A percentile compares a stretch with the other conserved stretches of the same genome.
Evolutionary conservation across 2,329 filamentous ascomycete genomes (phyloP).

Genomic region (Ophiosphaerella korrae): DNA sequence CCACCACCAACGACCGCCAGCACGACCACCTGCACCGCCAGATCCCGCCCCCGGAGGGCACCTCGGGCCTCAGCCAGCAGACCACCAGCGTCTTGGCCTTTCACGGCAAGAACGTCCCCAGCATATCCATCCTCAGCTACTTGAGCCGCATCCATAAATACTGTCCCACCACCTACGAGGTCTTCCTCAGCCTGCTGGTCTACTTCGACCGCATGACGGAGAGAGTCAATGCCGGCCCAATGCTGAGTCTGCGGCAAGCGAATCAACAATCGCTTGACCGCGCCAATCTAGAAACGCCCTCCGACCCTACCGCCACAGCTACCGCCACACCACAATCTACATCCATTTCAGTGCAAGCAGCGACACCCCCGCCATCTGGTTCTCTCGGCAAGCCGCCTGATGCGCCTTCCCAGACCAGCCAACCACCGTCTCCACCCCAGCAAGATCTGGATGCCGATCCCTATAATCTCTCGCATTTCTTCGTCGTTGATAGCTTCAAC

Average conservation of each 20-base stretch:
- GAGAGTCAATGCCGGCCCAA: slow-evolving; percentile 81
- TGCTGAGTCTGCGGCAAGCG: slow-evolving; percentile 64
- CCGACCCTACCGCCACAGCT: slow-evolving; percentile 36
- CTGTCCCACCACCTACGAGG: slow-evolving; percentile 97
- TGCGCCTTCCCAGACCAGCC: slow-evolving; percentile 28
- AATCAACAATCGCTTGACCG: slow-evolving; percentile 55
- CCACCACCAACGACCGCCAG: slow-evolving; percentile 91
- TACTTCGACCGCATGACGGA: slow-evolving; percentile 99
- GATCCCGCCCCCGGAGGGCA: slow-evolving; percentile 65
- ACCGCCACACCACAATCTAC: slow-evolving; percentile 14
- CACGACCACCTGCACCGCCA: slow-evolving; percentile 87
- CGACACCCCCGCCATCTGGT: slow-evolving; percentile 57
- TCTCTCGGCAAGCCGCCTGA: slow-evolving; percentile 50
- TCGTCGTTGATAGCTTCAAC: slow-evolving; percentile 98
- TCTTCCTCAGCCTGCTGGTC: slow-evolving; percentile 91
- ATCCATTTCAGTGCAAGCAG: slow-evolving; percentile 49
- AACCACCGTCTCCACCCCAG: slow-evolving; percentile 46
- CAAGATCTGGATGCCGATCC: slow-evolving; percentile 51
- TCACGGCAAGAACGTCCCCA: slow-evolving; percentile 96
- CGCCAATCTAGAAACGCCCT: slow-evolving; percentile 33
- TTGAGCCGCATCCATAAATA: slow-evolving; percentile 97
- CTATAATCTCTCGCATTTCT: slow-evolving; percentile 70
- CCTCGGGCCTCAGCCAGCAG: slow-evolving; percentile 64
- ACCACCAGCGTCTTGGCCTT: slow-evolving; percentile 85
- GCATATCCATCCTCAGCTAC: slow-evolving; percentile 96